phyloP scores from a whole-genome alignment of 2,329 filamentous ascomycete species.

The Zarea fungicola region DNA sequence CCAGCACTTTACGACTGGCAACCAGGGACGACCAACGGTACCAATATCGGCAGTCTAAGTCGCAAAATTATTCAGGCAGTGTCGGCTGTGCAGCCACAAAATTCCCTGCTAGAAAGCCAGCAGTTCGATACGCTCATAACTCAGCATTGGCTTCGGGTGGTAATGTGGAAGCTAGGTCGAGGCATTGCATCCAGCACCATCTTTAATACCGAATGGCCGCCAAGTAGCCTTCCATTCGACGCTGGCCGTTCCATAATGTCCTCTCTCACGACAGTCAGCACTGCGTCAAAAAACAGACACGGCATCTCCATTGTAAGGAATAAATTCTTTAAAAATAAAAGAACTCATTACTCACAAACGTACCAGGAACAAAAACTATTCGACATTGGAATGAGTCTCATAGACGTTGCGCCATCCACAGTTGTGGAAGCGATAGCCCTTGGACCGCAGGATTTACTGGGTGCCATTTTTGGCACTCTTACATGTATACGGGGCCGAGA shows the following conservation, averaged over 20 bases:
- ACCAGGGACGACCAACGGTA: conserved; percentile 15
- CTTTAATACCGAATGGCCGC: too few species aligned
- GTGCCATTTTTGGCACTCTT: conserved; percentile 22
- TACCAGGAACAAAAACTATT: conserved; percentile 28
- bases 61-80: conserved; percentile 24
- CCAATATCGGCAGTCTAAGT: conserved; percentile 19
- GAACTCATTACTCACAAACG: neutral
- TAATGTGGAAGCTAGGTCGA: too few species aligned
- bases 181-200: too few species aligned
- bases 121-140: conserved; percentile 29
- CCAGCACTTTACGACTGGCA: conserved; percentile 28
- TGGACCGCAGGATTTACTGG: conserved; percentile 25
- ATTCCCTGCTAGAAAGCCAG: conserved; percentile 27
- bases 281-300: conserved; percentile 26
- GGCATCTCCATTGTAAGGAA: conserved; percentile 26
- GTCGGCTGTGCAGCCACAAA: conserved; percentile 21
- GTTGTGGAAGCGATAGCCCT: conserved; percentile 18
- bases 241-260: conserved; percentile 26
- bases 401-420: conserved; percentile 18
- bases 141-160: conserved; percentile 28
- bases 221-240: conserved; percentile 22
- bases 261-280: conserved; percentile 21
- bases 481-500: conserved; percentile 22
- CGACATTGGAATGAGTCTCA: conserved; percentile 26
- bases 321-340: too few species aligned